Percentiles rank a stretch among this genome's conserved stretches.
Evolutionary conservation across 352 stramenopile genomes (phyloP).

Genomic region (Pythium folliculosum): DNA sequence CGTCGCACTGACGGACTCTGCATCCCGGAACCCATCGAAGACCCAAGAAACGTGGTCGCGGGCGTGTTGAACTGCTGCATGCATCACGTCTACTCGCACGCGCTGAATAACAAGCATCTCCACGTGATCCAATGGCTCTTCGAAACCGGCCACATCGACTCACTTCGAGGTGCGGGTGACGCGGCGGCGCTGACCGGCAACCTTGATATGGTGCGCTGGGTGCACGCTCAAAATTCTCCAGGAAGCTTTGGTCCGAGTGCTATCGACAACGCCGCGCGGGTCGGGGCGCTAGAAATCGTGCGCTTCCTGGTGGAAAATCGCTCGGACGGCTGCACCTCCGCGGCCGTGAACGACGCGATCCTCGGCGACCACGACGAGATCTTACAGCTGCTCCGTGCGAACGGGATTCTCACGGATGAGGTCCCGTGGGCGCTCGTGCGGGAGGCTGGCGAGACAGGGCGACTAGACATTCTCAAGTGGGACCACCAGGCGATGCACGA

Average conservation of each 20-base stretch:
- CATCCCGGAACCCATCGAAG: conserved; percentile 1
- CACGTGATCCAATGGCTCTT: conserved; percentile 26
- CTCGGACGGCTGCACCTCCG: conserved; percentile 12
- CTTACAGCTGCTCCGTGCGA: conserved; percentile 7
- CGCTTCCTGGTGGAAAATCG: conserved; percentile 25
- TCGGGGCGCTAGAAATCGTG: conserved; percentile 18
- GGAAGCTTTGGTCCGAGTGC: conserved; percentile 7
- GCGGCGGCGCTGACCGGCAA: conserved; percentile 9
- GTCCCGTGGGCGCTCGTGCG: conserved; percentile 24
- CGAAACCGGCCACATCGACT: conserved; percentile 22
- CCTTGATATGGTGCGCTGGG: conserved; percentile 22
- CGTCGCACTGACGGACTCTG: conserved; percentile 24
- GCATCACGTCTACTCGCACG: conserved; percentile 15
- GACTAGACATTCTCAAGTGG: conserved; percentile 27
- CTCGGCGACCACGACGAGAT: conserved; percentile 21
- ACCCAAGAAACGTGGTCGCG: neutral
- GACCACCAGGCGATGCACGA: conserved; percentile 27
- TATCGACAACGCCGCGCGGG: conserved; percentile 11
- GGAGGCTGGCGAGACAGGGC: conserved; percentile 14
- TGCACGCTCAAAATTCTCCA: neutral
- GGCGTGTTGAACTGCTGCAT: conserved; percentile 19
- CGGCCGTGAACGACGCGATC: conserved; percentile 23
- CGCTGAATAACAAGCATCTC: conserved; percentile 27
- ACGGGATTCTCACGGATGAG: conserved; percentile 15
- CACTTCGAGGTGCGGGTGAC: conserved; percentile 17